A percentile compares a stretch with the other conserved stretches of the same genome.
These are phyloP conservation scores for Endocalyx cinctus DNA, from an alignment of 2,329 filamentous ascomycete genomes.

Conservation along the genomic window DNA sequence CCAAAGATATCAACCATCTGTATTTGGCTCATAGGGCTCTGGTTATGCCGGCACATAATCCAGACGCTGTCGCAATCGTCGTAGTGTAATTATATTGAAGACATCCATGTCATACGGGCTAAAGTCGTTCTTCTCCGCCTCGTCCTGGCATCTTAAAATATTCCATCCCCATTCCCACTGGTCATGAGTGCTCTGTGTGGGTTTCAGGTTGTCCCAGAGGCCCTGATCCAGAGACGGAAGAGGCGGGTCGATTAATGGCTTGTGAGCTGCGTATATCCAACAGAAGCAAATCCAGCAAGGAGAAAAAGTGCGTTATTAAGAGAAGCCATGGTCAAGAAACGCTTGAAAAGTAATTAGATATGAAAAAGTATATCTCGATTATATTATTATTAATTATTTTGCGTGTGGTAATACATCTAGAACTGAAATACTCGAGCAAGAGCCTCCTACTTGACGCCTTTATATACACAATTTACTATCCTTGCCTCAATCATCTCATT, in stretches of 20 bases:
- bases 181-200: not conserved
- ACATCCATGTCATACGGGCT: not conserved
- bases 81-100: not conserved
- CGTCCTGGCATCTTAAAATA: not conserved
- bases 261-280: too few relatives aligned
- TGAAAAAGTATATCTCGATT: too few relatives aligned
- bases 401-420: too few relatives aligned
- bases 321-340: too few relatives aligned
- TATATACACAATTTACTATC: too few relatives aligned
- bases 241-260: not conserved
- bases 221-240: not conserved
- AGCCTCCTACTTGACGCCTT: too few relatives aligned
- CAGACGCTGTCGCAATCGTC: not conserved
- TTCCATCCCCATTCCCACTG: not conserved
- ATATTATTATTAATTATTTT: too few relatives aligned
- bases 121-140: not conserved
- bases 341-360: too few relatives aligned
- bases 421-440: too few relatives aligned
- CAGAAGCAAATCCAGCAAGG: too few relatives aligned
- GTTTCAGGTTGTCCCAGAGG: not conserved
- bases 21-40: not conserved
- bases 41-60: not conserved
- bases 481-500: too few relatives aligned
- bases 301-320: too few relatives aligned
- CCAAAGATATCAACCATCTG: not conserved